Evolutionary conservation across 78 protist species (phyloP), one percentile per base, ranked within the genome.

Genomic region (Salpingoeca rosetta): DNA sequence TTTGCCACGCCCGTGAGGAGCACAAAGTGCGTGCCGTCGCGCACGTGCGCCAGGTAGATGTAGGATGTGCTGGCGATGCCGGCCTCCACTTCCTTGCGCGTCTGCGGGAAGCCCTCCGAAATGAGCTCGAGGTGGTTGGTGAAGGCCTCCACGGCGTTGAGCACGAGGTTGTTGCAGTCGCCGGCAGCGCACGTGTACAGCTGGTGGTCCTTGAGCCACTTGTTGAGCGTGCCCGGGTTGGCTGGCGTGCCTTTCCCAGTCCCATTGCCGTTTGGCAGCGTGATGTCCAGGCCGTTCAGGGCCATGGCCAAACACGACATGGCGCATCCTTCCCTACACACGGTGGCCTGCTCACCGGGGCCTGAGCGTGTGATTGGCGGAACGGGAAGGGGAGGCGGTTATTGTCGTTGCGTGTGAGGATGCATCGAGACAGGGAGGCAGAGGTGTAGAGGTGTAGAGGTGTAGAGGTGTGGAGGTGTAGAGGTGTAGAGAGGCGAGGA

Each of bases 281-380:
- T 42, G 37, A 25, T 17, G 42, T 41, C 36, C 39, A 11, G 45
- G 3, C 42, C 42, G 25, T 42, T 0, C 39, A 82, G 45, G 35
- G 85, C 85, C 85, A 82, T 82, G 28, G 85, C 22, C 26, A 82
- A n/a, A 35, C 85, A 41, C 26, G 81, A 74, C 85, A 82, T 82
- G 77, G 85, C 85, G 27, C 85, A 82, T 10, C 85, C 85, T n/a
- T 82, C 42, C 12, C 27, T 17, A 25, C 85, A 82, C 31, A 82
- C 35, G 36, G 85, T 82, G 37, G 74, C 27, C 2, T 3, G 81
- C n/a, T 82, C 37, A 22, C 44, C 81, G 65, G 7, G 7, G 65
- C 65, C 65, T 51, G 65, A 22, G 65, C 31, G n/a, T n/a, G n/a
- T n/a, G n/a, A n/a, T n/a, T n/a, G n/a, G n/a, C n/a, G n/a, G n/a